Base-by-base conservation (phyloP, 2,329 filamentous ascomycete genomes). In the Arthrobotrys sinensis region DNA sequence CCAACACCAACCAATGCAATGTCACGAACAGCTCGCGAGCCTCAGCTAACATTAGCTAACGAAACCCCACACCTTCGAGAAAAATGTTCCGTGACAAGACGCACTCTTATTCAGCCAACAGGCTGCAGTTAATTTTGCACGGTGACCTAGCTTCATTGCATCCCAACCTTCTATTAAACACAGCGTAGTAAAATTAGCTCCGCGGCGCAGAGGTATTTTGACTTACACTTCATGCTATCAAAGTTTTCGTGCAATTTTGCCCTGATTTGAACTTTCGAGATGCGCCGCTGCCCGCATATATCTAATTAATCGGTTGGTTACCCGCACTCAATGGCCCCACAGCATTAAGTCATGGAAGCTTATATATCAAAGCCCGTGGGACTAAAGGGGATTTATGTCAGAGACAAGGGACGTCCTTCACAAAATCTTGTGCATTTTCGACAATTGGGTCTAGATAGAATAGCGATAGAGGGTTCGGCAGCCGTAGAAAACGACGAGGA, bases 71-170 rank as follows among this genome's bases (percentile, higher is more conserved):
- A 60, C 34, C 34, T 60, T 60, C 53, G 36, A 43, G 16, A 45
- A 45, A 24, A 60, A 60, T 43, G 36, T 43, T 60, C 55, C 55
- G 55, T 60, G 16, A 60, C 55, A 60, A 60, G 55, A 60, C 55
- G 55, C 34, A 40, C 19, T 2, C 28, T 43, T 8, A 43, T 43
- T 43, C 36, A 60, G 34, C 55, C 55, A 60, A 60, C 16, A 19
- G 36, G 55, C 36, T 60, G 55, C 53, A 19, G 36, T n/a, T 11
- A 57, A 60, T 43, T 60, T 60, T 36, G 21, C 24, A 32, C 36
- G 55, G 16, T 43, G 55, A 60, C 43, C 55, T 60, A 60, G 19
- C 36, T 60, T 16, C 32, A 55, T 38, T 19, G n/a, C 52, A 16
- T 16, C 52, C 55, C 55, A 60, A 60, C 55, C 55, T 60, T 60